Base-by-base conservation (phyloP, 805 yeast genomes). In the Clavispora asparagi region DNA sequence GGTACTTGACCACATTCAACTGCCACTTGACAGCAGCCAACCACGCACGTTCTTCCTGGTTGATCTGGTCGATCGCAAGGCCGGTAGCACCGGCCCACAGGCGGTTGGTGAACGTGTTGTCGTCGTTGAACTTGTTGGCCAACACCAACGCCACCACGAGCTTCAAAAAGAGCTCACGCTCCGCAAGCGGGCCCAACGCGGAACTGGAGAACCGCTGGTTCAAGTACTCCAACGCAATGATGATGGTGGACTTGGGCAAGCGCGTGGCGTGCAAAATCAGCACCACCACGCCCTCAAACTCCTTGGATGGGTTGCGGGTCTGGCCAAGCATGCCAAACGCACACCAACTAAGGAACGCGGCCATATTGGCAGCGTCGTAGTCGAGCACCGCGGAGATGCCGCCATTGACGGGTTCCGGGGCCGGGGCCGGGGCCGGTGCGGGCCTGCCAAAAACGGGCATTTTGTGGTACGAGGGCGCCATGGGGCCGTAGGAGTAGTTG, bases 1-100 rank as follows among this genome's bases (percentile, higher is more conserved):
- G 71, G 49, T 65, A 70, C 42, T 61, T 60, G 32, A 67, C 73
- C 4, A 68, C 73, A 49, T 64, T 70, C 46, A 85, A 67, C 57
- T 72, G 75, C 87, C 89, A 85, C 49, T 79, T 67, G 43, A 83
- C 73, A 30, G 73, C 71, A 9, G 61, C 57, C 49, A 88, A 73
- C 92, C 95, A 92, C 39, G 69, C 71, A 44, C 77, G 78, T 70
- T 92, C 99, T 50, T 80, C 68, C 14, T 62, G 58, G 58, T 91
- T 89, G 51, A 92, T 74, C 31, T 76, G 65, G 2, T 60, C 59
- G 41, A 87, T 73, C 7, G 79, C 66, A 51, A 92, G 76, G 16
- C 95, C 95, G 6, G 97, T 87, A n/a, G 97, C 98, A 51, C 89
- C 90, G 37, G 89, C 79, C 99, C 99, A 92, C 7, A 97, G 88